Base-by-base conservation (phyloP, 768 basidiomycete genomes). In the Hygrocybe punicea region DNA sequence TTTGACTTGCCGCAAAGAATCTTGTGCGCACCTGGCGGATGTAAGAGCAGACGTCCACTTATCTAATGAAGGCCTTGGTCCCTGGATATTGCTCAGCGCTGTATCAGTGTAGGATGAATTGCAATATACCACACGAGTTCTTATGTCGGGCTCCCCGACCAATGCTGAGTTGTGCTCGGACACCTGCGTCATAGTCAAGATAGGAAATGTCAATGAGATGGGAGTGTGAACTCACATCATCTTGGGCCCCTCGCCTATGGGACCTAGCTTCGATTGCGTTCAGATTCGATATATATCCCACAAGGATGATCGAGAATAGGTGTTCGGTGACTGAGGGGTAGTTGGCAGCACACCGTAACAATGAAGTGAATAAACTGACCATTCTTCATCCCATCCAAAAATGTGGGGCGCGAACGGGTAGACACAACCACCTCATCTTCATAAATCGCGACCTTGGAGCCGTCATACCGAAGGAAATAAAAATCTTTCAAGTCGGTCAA, bases 401-500 rank as follows among this genome's bases (percentile, higher is more conserved):
- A 54, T 19, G 14, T 10, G 4, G 16, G 4, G 53, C 53, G 53
- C 36, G 53, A 21, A 16, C 53, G 36, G 4, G 10, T 29, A 44
- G 39, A 21, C 11, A 54, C 40, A 17, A 4, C 19, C 23, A 40
- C 21, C 9, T 40, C 39, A 21, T 54, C 40, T 10, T 54, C 14
- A 40, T 33, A 33, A 10, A 54, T 39, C n/a, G 53, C 13, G 42
- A 54, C 25, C 23, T 14, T 40, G 39, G 53, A 54, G 25, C 53
- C 53, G 17, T 54, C 53, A 35, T 44, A 54, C 25, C 53, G 42
- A 33, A 44, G 24, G 23, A 54, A 25, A n/a, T 54, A 23, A 45
- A 54, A 54, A 39, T 19, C 23, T 11, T 33, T 37, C 53, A 54
- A 44, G 25, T 54, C 53, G 21, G 53, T 54, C 23, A 54, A 45